Evolutionary conservation across 2,329 filamentous ascomycete species (phyloP).

Genomic region (Chalaropsis ovoidea): DNA sequence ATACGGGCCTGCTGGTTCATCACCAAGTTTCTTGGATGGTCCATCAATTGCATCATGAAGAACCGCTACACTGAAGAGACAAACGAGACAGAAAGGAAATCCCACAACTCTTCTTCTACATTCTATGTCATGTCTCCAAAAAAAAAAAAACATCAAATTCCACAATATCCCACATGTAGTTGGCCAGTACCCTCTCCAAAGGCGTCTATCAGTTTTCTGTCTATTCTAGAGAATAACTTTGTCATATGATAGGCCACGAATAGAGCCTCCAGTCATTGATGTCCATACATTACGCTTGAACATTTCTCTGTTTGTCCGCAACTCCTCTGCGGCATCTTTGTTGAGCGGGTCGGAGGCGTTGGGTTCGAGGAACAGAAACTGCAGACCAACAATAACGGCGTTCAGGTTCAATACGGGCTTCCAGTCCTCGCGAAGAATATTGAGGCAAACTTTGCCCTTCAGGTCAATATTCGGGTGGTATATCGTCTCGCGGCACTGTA

Average conservation of each 20-base stretch:
- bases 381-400: slow-evolving; percentile 83
- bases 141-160: neutral
- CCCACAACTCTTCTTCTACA: neutral
- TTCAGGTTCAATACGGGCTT: slow-evolving; percentile 96
- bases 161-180: neutral
- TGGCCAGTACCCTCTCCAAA: neutral
- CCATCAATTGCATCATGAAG: too few species aligned
- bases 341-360: slow-evolving; percentile 97
- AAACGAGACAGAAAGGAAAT: neutral
- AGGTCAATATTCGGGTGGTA: slow-evolving; percentile 99
- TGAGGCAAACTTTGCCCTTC: slow-evolving; percentile 94
- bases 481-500: slow-evolving; percentile 94
- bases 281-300: slow-evolving; percentile 86
- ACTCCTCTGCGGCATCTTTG: slow-evolving; percentile 91
- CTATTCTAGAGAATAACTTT: slow-evolving; percentile 5
- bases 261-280: slow-evolving; percentile 69
- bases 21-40: neutral
- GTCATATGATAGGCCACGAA: slow-evolving; percentile 67
- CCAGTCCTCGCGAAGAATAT: slow-evolving; percentile 96
- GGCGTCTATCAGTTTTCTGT: neutral
- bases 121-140: neutral
- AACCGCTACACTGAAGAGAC: neutral
- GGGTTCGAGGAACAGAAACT: slow-evolving; percentile 96
- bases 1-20: neutral
- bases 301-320: slow-evolving; percentile 71